Percentiles rank a stretch among this genome's conserved stretches.
phyloP scores from a whole-genome alignment of 768 basidiomycete species.

The Trametes cingulata region DNA sequence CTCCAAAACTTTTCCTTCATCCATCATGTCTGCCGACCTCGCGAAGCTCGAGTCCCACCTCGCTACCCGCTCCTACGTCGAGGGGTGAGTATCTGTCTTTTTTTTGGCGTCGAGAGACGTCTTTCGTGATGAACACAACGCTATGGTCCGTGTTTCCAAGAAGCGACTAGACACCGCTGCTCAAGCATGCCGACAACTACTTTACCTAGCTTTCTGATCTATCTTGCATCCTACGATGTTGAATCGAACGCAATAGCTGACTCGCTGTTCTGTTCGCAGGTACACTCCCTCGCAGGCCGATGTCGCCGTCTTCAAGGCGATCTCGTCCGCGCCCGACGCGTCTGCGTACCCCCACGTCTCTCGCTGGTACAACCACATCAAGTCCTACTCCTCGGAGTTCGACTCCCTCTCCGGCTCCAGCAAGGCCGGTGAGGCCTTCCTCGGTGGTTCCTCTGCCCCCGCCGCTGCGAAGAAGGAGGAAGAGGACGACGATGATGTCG shows the following conservation, averaged over 20 bases:
- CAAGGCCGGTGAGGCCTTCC: conserved; percentile 73
- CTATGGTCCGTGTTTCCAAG: conserved; percentile 99
- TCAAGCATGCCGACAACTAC: conserved; percentile 67
- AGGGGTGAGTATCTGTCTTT: conserved; percentile 66
- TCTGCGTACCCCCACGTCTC: conserved; percentile 69
- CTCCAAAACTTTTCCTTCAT: neutral
- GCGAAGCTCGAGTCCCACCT: conserved; percentile 85
- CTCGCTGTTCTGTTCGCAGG: conserved; percentile 40
- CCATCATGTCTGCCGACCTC: conserved; percentile 66
- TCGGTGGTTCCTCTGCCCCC: conserved; percentile 50
- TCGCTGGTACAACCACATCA: conserved; percentile 95
- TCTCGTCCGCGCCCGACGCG: conserved; percentile 66
- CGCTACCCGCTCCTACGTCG: conserved; percentile 81
- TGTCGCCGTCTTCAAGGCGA: conserved; percentile 85
- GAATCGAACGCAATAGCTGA: neutral
- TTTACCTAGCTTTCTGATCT: conserved; percentile 76
- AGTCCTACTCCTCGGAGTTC: conserved; percentile 81
- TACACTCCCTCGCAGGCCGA: conserved; percentile 94
- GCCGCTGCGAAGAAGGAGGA: conserved; percentile 43
- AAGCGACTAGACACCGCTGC: conserved; percentile 91
- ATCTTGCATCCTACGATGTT: conserved; percentile 3
- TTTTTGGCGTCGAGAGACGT: conserved; percentile 12
- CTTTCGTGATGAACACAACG: conserved; percentile 61
- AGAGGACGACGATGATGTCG: conserved; percentile 47
- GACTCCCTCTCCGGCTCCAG: conserved; percentile 81